Evolutionary conservation across 345 rosid species (phyloP).

Genomic region (Limnanthes douglasii): DNA sequence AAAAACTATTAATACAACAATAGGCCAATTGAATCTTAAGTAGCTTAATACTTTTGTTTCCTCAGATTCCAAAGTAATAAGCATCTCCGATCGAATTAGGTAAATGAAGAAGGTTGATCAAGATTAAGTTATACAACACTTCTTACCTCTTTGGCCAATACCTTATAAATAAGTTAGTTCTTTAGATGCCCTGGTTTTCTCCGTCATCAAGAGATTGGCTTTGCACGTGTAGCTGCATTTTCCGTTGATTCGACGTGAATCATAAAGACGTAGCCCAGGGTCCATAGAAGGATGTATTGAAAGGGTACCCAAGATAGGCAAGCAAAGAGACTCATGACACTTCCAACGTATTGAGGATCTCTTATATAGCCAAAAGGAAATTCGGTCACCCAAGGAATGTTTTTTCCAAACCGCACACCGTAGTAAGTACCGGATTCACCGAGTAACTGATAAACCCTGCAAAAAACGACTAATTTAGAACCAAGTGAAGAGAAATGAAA

Average conservation of each 20-base stretch:
- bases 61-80: too few species aligned
- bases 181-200: too few species aligned
- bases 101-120: too few species aligned
- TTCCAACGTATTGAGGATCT: conserved; percentile 90
- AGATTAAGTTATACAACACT: too few species aligned
- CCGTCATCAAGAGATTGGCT: conserved; percentile 24
- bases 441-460: conserved; percentile 79
- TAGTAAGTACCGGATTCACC: conserved; percentile 92
- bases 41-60: too few species aligned
- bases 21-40: too few species aligned
- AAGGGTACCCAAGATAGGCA: conserved; percentile 71
- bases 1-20: too few species aligned
- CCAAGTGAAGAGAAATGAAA: too few species aligned
- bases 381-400: conserved; percentile 65
- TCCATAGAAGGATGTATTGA: conserved; percentile 66
- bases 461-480: too few species aligned
- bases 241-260: conserved; percentile 52
- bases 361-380: conserved; percentile 82
- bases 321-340: conserved; percentile 66
- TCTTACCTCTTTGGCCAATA: too few species aligned
- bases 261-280: conserved; percentile 60
- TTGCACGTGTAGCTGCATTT: conserved; percentile 55
- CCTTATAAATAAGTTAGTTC: too few species aligned
- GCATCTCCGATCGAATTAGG: too few species aligned
- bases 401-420: conserved; percentile 77